phyloP scores from a whole-genome alignment of 495 filamentous ascomycete species.

The Podospora conica region DNA sequence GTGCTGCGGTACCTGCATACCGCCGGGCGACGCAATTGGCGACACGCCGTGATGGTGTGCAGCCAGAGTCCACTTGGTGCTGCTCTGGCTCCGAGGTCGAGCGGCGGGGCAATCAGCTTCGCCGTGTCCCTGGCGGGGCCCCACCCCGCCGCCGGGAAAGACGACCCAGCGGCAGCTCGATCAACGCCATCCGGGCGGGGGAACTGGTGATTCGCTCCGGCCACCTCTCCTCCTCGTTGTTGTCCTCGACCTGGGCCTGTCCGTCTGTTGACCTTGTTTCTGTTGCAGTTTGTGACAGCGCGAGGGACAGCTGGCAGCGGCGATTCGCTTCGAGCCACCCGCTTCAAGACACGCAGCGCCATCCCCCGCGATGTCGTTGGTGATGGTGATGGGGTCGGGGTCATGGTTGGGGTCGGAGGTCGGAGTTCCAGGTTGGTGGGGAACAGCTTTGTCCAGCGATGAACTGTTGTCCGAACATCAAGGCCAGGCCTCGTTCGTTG shows the following conservation, averaged over 20 bases:
- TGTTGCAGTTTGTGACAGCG: not conserved
- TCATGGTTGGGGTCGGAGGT: not conserved
- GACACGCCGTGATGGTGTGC: slow-evolving; percentile 10
- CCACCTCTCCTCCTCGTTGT: not conserved
- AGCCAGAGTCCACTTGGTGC: slow-evolving; percentile 2
- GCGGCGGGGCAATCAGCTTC: not conserved
- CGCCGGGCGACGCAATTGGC: slow-evolving; percentile 6
- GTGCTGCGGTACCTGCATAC: slow-evolving; percentile 17
- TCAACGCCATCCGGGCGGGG: slow-evolving; percentile 7
- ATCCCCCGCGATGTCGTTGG: not conserved
- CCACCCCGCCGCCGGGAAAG: slow-evolving; percentile 2
- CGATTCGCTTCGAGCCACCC: slow-evolving; percentile 1
- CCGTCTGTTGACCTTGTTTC: not conserved
- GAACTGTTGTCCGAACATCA: not conserved
- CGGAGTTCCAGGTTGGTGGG: not conserved
- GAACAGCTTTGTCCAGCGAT: not conserved
- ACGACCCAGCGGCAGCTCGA: slow-evolving; percentile 13
- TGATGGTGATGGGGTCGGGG: not conserved
- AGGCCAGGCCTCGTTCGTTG: not conserved
- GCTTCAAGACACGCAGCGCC: not conserved
- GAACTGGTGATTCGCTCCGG: slow-evolving; percentile 7
- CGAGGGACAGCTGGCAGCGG: not conserved
- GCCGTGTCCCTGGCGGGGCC: slow-evolving; percentile 4
- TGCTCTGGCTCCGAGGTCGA: not conserved
- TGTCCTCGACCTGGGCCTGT: not conserved